phyloP scores from a whole-genome alignment of 208 protist species.

The Leishmania tarentolae region DNA sequence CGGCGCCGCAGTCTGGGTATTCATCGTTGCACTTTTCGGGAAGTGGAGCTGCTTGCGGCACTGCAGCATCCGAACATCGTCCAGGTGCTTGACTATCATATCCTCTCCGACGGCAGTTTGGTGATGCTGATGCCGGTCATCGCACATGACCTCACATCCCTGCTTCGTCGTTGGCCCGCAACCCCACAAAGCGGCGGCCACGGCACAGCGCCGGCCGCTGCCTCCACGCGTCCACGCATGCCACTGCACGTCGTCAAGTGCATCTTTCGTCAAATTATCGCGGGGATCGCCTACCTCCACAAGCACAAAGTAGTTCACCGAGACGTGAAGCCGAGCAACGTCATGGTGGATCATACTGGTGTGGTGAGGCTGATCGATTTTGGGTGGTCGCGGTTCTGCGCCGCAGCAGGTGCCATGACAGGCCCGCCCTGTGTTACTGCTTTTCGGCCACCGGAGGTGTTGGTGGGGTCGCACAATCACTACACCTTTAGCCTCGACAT shows the following conservation, averaged over 20 bases:
- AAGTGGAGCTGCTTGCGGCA: slow-evolving; percentile 74
- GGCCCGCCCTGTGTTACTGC: slow-evolving; percentile 68
- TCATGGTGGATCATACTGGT: slow-evolving; percentile 81
- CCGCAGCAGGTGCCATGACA: slow-evolving; percentile 49
- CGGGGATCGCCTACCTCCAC: slow-evolving; percentile 84
- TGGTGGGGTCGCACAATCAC: slow-evolving; percentile 51
- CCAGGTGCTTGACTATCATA: slow-evolving; percentile 64
- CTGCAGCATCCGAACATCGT: slow-evolving; percentile 79
- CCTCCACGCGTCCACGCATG: slow-evolving; percentile 37
- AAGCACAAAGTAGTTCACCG: slow-evolving; percentile 76
- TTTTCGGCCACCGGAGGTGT: slow-evolving; percentile 83
- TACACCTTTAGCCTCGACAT: slow-evolving; percentile 95
- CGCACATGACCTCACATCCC: slow-evolving; percentile 68
- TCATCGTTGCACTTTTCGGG: slow-evolving; percentile 75
- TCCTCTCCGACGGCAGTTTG: slow-evolving; percentile 67
- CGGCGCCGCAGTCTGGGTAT: slow-evolving; percentile 52
- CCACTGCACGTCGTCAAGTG: slow-evolving; percentile 85
- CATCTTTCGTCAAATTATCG: slow-evolving; percentile 77
- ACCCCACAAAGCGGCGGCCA: slow-evolving; percentile 12
- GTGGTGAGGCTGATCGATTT: slow-evolving; percentile 91
- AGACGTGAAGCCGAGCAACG: slow-evolving; percentile 90
- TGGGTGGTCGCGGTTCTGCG: slow-evolving; percentile 72
- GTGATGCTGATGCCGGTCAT: slow-evolving; percentile 79
- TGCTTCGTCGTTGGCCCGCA: slow-evolving; percentile 60
- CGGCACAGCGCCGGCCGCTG: slow-evolving; percentile 1